A percentile compares a stretch with the other conserved stretches of the same genome.
phyloP scores from a whole-genome alignment of 768 basidiomycete species.

The Clavulina sp. region DNA sequence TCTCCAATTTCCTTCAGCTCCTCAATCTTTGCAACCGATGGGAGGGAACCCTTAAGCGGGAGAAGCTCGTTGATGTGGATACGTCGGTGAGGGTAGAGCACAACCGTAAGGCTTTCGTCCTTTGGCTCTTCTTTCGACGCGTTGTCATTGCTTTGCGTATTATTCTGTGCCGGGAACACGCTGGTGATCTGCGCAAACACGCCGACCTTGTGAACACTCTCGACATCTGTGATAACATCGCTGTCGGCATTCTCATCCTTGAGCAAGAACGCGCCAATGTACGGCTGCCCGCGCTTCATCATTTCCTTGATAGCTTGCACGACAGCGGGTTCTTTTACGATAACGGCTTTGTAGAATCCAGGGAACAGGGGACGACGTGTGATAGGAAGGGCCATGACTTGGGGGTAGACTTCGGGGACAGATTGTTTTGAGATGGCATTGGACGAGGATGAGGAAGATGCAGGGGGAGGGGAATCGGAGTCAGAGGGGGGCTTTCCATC shows the following conservation, averaged over 20 bases:
- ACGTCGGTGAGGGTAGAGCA: constrained; percentile 82
- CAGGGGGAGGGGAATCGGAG: constrained; percentile 15
- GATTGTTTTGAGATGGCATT: constrained; percentile 64
- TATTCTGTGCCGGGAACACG: constrained; percentile 63
- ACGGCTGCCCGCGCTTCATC: constrained; percentile 92
- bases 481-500: constrained; percentile 16
- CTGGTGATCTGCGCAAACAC: constrained; percentile 96
- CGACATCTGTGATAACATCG: constrained; percentile 76
- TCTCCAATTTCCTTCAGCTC: too few species aligned
- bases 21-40: too few species aligned
- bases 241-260: constrained; percentile 88
- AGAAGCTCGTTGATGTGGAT: constrained; percentile 79
- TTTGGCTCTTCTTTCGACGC: constrained; percentile 38
- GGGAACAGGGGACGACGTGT: constrained; percentile 91
- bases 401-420: constrained; percentile 81
- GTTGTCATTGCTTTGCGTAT: constrained; percentile 9
- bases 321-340: constrained; percentile 77
- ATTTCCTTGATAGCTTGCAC: constrained; percentile 90
- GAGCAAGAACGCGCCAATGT: constrained; percentile 89
- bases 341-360: constrained; percentile 96
- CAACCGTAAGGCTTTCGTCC: constrained; percentile 85
- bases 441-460: constrained; percentile 18
- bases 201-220: constrained; percentile 81
- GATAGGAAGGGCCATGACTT: constrained; percentile 88
- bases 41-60: constrained; percentile 26